phyloP scores from a whole-genome alignment of 805 yeast genomes.

The Hanseniaspora clermontiae region DNA sequence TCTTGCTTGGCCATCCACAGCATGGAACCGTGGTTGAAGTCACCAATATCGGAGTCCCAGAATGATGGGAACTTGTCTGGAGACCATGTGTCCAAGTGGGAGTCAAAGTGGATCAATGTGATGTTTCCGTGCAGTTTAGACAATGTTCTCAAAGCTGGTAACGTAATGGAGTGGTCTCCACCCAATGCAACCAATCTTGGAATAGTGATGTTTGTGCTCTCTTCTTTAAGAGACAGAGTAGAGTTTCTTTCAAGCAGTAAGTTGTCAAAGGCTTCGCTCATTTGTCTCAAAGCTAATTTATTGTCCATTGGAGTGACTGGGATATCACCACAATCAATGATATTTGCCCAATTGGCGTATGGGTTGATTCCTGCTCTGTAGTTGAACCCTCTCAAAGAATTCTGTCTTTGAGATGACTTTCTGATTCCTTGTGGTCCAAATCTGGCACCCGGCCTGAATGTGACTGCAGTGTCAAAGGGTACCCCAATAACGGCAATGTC shows the following conservation, averaged over 20 bases:
- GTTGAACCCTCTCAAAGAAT: constrained; percentile 57
- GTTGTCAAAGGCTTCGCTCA: constrained; percentile 47
- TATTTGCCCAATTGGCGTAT: constrained; percentile 39
- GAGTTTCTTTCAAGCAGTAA: constrained; percentile 29
- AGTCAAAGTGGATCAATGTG: constrained; percentile 70
- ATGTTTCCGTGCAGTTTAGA: constrained; percentile 50
- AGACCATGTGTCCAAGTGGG: constrained; percentile 73
- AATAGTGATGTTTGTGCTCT: constrained; percentile 23
- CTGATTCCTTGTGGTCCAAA: constrained; percentile 70
- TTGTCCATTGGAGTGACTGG: constrained; percentile 61
- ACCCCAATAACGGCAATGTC: constrained; percentile 69
- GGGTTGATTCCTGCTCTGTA: constrained; percentile 51
- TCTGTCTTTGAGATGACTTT: constrained; percentile 59
- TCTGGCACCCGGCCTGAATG: constrained; percentile 70
- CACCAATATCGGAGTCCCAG: constrained; percentile 45
- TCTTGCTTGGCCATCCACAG: constrained; percentile 68
- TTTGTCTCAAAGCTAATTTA: constrained; percentile 47
- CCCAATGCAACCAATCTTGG: constrained; percentile 65
- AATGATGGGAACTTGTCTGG: constrained; percentile 57
- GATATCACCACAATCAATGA: constrained; percentile 58
- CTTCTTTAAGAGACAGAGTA: constrained; percentile 15
- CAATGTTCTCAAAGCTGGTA: constrained; percentile 61
- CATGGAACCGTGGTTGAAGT: constrained; percentile 76
- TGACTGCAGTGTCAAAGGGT: constrained; percentile 73
- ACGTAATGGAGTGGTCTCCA: constrained; percentile 68